phyloP scores from a whole-genome alignment of 768 basidiomycete species.

The Trametes elegans region DNA sequence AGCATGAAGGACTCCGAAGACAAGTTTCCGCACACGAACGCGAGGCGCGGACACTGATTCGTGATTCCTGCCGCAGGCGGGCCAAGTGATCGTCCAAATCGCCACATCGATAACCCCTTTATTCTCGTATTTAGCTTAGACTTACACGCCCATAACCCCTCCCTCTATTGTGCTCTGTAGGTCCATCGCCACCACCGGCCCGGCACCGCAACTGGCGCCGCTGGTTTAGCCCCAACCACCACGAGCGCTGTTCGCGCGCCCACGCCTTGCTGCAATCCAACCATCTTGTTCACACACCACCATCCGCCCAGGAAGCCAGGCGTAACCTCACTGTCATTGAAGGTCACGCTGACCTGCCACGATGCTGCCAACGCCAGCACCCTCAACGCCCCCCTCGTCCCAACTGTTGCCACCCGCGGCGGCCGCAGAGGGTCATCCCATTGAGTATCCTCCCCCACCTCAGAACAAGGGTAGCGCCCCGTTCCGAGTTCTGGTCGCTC shows the following conservation, averaged over 20 bases:
- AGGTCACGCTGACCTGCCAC: not conserved
- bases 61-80: conserved; percentile 6
- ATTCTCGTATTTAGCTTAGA: not conserved
- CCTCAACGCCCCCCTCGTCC: conserved; percentile 55
- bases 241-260: not conserved
- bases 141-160: not conserved
- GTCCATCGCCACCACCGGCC: conserved; percentile 4
- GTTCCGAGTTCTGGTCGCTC: conserved; percentile 60
- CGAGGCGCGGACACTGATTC: conserved; percentile 5
- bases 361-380: conserved; percentile 54
- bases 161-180: conserved; percentile 9
- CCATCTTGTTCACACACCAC: not conserved
- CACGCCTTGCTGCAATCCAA: not conserved
- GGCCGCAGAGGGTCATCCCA: conserved; percentile 21
- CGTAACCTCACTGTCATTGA: not conserved
- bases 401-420: conserved; percentile 27
- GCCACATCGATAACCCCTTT: conserved; percentile 13
- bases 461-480: conserved; percentile 68
- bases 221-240: conserved; percentile 10
- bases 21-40: conserved; percentile 7
- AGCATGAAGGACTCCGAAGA: conserved; percentile 15
- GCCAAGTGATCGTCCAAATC: not conserved
- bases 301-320: not conserved
- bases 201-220: not conserved
- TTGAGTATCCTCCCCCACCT: conserved; percentile 52